phyloP scores from a whole-genome alignment of 257 asterid species.

The Capsicum pubescens region DNA sequence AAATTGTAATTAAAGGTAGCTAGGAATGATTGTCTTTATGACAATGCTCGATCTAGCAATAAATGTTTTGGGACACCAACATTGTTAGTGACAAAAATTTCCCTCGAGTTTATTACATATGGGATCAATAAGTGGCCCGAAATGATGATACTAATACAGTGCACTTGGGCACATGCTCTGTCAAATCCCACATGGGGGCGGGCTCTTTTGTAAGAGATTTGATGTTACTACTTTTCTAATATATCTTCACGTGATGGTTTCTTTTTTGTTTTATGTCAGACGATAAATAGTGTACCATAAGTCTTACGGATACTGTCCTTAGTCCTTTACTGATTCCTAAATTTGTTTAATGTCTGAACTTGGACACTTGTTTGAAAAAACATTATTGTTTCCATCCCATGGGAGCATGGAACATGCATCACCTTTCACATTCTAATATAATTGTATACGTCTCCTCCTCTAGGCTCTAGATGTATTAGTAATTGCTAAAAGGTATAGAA shows the following conservation, averaged over 20 bases:
- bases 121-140: slow-evolving; percentile 1
- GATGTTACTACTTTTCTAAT: not conserved
- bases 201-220: not conserved
- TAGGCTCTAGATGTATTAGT: not conserved
- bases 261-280: not conserved
- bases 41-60: not conserved
- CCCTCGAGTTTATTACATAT: not conserved
- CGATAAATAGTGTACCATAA: slow-evolving; percentile 21
- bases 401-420: slow-evolving; percentile 7
- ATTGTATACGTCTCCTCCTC: not conserved
- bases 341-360: not conserved
- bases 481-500: not conserved
- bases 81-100: not conserved
- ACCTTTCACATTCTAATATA: not conserved
- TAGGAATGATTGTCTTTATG: slow-evolving; percentile 8
- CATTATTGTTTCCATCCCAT: not conserved
- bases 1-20: not conserved
- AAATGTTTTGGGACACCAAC: slow-evolving; percentile 3
- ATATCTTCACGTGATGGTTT: not conserved
- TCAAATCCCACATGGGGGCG: slow-evolving; percentile 27
- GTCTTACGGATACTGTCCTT: not conserved
- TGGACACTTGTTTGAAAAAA: not conserved
- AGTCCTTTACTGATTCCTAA: not conserved
- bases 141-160: not conserved
- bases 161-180: slow-evolving; percentile 10